Evolutionary conservation across 1,284 basidiomycete genomes (phyloP).

Genomic region (Austropuccinia psidii): DNA sequence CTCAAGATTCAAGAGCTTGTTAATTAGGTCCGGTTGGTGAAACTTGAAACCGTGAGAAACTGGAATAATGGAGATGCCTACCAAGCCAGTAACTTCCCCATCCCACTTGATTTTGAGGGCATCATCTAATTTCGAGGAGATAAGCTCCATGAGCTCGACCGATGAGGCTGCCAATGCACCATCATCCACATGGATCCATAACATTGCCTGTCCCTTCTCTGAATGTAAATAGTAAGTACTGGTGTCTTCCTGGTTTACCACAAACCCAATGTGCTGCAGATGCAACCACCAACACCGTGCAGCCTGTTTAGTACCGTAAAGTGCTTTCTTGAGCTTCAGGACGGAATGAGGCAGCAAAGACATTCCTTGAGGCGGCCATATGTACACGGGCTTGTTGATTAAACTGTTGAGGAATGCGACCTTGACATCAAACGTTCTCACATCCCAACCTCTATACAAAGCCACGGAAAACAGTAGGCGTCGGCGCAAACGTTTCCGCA

Average conservation of each 20-base stretch:
- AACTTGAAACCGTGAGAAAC: too few species aligned
- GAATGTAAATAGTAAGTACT: neutral
- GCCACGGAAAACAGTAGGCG: neutral
- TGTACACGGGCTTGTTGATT: neutral
- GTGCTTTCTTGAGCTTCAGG: neutral
- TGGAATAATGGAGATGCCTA: too few species aligned
- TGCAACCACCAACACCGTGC: neutral
- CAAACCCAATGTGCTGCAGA: neutral
- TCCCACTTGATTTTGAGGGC: too few species aligned
- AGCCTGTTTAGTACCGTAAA: conserved; percentile 6
- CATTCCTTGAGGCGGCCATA: neutral
- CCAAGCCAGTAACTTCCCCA: too few species aligned
- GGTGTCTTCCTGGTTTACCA: neutral
- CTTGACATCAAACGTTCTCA: neutral
- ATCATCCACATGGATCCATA: too few species aligned
- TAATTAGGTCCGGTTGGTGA: too few species aligned
- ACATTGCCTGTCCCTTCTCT: too few species aligned
- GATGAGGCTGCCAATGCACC: too few species aligned
- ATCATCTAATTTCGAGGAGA: too few species aligned
- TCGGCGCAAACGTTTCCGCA: neutral
- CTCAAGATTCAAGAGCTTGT: too few species aligned
- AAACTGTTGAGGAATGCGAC: neutral
- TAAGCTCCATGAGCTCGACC: too few species aligned
- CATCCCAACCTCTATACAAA: neutral
- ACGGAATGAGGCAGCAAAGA: neutral